Evolutionary conservation across 139 green algal species (phyloP), one percentile per base, ranked within the genome.

Genomic region (Mychonastes homosphaera): DNA sequence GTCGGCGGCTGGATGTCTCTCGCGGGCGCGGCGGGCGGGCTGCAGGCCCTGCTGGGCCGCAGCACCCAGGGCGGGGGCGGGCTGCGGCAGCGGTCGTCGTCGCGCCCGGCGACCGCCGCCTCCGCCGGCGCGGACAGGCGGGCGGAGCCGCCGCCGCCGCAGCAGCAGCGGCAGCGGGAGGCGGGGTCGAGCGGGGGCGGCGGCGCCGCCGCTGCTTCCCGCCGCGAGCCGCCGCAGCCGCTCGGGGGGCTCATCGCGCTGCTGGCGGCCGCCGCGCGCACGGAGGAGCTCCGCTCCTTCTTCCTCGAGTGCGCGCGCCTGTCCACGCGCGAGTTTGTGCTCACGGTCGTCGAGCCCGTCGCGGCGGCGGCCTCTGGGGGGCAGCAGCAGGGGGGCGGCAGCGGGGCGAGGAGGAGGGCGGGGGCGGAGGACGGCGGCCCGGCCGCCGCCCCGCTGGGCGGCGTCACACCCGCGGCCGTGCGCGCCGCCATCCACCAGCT

Each of bases 261-360:
- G 50, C 61, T 61, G 44, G 61, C 57, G 39, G 50, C 60, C 10
- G 61, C 61, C 30, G 38, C 61, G 34, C 53, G 50, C 30, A 55
- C 49, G n/a, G 40, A 59, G 29, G 61, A 67, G 50, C 47, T 67
- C 30, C 61, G 61, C 40, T 61, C 50, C 50, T 26, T 67, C 8
- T 55, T 67, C 30, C 39, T 67, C 29, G 61, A 67, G 27, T 39
- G 60, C 19, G 55, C 33, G 33, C 50, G 61, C 51, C 54, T 38
- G 50, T 61, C 50, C 61, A 67, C 61, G 21, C 61, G 51, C 41
- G 61, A 67, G 51, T 67, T 61, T 48, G 61, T 67, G 50, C 29
- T 33, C 10, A 61, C 46, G 27, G 23, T 67, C n/a, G 41, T 67
- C n/a, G n/a, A n/a, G n/a, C n/a, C n/a, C n/a, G n/a, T n/a, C n/a